Percentiles rank a stretch among this genome's conserved stretches.
phyloP scores from a whole-genome alignment of 441 rosid genomes.

The Metrosideros polymorpha region DNA sequence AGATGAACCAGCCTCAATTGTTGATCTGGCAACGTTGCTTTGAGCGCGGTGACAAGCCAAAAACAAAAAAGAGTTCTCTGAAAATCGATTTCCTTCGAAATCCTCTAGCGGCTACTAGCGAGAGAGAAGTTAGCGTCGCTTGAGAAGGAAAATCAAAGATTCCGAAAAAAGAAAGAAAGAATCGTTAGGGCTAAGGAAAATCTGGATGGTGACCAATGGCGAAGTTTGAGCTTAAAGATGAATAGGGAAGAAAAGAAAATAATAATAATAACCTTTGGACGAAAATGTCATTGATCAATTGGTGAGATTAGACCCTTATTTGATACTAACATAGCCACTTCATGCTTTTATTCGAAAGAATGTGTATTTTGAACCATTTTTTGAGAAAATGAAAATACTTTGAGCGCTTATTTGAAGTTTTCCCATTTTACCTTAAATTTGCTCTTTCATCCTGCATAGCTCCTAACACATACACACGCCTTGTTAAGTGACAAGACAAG shows the following conservation, averaged over 20 bases:
- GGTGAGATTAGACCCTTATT: accelerated
- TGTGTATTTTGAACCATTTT: neutral
- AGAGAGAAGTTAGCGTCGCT: no score
- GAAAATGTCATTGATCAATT: accelerated
- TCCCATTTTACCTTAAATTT: no score
- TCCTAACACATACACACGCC: no score
- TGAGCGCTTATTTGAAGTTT: accelerated
- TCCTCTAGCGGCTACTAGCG: no score
- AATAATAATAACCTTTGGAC: neutral
- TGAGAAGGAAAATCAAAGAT: neutral
- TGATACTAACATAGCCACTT: neutral
- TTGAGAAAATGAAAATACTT: neutral
- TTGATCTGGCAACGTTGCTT: no score
- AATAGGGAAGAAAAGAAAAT: neutral
- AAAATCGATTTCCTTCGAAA: no score
- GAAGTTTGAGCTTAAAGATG: no score
- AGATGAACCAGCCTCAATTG: neutral
- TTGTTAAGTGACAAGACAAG: neutral
- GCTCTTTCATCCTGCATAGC: no score
- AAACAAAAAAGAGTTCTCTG: no score
- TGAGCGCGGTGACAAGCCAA: no score
- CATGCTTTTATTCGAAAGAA: neutral
- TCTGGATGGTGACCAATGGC: no score
- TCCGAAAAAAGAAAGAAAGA: neutral
- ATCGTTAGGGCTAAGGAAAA: no score